Evolutionary conservation across 495 filamentous ascomycete species (phyloP).

Genomic region (Letharia lupina): DNA sequence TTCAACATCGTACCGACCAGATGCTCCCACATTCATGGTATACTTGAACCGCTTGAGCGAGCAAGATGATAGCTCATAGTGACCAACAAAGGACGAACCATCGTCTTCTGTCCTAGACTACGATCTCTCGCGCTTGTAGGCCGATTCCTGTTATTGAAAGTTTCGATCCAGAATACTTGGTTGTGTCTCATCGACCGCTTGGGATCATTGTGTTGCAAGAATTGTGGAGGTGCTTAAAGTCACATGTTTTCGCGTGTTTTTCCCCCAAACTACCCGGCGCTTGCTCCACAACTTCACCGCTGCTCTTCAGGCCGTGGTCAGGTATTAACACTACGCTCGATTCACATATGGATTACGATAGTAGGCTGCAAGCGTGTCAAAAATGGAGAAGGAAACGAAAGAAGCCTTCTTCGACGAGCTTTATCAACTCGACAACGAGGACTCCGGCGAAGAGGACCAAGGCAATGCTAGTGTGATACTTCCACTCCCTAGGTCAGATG

Average conservation of each 20-base stretch:
- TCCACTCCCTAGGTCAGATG: neutral
- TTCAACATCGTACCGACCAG: neutral
- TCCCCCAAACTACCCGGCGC: too few relatives aligned
- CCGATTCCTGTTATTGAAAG: neutral
- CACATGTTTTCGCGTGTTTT: too few relatives aligned
- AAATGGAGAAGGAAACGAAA: constrained; percentile 30
- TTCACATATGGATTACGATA: constrained; percentile 6
- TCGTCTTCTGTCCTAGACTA: neutral
- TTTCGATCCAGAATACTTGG: neutral
- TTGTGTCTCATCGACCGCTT: neutral
- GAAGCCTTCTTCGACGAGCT: constrained; percentile 40
- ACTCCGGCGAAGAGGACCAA: constrained; percentile 33
- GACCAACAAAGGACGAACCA: neutral
- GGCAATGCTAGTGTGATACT: constrained; percentile 14
- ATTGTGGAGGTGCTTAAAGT: too few relatives aligned
- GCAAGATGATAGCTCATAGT: neutral
- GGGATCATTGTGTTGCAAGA: too few relatives aligned
- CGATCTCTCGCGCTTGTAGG: neutral
- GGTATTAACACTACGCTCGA: neutral
- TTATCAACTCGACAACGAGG: constrained; percentile 36
- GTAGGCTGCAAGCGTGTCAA: constrained; percentile 10
- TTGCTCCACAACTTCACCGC: too few relatives aligned
- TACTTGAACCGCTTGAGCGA: neutral
- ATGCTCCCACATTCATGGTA: neutral
- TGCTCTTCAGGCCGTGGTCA: neutral